Evolutionary conservation across 1,139 yeast genomes (phyloP), one percentile per base, ranked within the genome.

Genomic region (Yamadazyma dushanensis): DNA sequence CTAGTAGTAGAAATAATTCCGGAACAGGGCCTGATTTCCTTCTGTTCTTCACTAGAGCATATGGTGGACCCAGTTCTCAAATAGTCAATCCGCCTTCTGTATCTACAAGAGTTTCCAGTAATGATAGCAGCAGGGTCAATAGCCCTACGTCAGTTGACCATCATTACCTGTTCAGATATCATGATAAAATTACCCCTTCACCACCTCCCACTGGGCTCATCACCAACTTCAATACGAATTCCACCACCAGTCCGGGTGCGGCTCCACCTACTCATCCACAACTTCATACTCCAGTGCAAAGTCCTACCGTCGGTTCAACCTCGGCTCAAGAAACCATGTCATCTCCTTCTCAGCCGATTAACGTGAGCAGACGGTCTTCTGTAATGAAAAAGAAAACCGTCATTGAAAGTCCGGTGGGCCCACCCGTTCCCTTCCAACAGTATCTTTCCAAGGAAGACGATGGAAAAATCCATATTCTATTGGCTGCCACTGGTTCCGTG

Each of bases 401-500:
- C n/a, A 73, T 70, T 17, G 72, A 70, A 16, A 65, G 82, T 3
- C 85, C 84, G 2, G 73, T 69, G 3, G 86, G 82, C 0, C 85
- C 88, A 1, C 79, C 82, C 21, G 82, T 82, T 2, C 90, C 90
- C 14, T 84, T 84, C 52, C 83, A 83, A 31, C 81, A 83, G 47
- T 83, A 78, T 53, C 66, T 84, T 38, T 73, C 77, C 35, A 80
- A 78, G 49, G 80, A 81, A 50, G 92, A 84, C 53, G 94, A 84
- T 54, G 81, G 81, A 26, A 89, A 89, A 54, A 72, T 87, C 39
- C 97, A 92, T 59, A 82, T 92, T 27, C 67, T 92, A 38, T 68
- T 92, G 29, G 97, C 95, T 14, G 95, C 95, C 23, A 88, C 97
- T 1, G 99, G 98, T 1, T 85, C 96, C 1, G 97, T 92, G 5